Evolutionary conservation across 2,329 filamentous ascomycete species (phyloP), one percentile per base, ranked within the genome.

Genomic region (Tolypocladium ophioglossoides): DNA sequence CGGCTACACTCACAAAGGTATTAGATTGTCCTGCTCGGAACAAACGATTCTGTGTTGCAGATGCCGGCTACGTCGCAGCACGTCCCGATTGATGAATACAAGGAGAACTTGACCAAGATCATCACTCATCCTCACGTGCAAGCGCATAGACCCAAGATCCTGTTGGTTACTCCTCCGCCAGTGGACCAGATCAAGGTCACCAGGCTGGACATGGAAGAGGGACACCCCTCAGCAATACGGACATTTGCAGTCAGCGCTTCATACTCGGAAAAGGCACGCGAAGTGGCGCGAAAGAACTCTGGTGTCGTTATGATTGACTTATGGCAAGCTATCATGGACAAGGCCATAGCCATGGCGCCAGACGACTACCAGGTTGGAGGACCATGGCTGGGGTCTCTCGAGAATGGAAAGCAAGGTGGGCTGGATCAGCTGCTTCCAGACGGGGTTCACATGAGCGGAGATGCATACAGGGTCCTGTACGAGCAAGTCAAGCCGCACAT

Each of bases 141-240:
- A 54, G 84, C 82, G 7, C 91, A 96, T 64, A 77, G 79, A 38
- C 84, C 88, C 30, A 83, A 80, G 52, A 85, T 91, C 53, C 76
- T 96, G 47, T 74, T 97, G 7, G 78, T 96, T 50, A 87, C 89
- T 0, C 90, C 92, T 30, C 89, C 91, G 1, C 91, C 91, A 0
- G 70, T 95, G 51, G 87, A 96, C 62, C 86, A 95, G 70, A 84
- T 89, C 66, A 80, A 84, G 56, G 71, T 81, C 39, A 74, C 75
- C 52, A 65, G 65, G 57, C 68, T 76, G 37, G 79, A 82, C 64
- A 64, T 72, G 20, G 70, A 63, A 2, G 69, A 72, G 56, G 79
- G 79, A 11, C 75, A 74, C 58, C 63, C 67, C 8, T 65, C 70
- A 52, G 65, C 64, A 41, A 74, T 68, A 54, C 78, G 74, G 62